A percentile compares a stretch with the other conserved stretches of the same genome.
Evolutionary conservation across 441 rosid species (phyloP).

Genomic region (Populus trichocarpa): DNA sequence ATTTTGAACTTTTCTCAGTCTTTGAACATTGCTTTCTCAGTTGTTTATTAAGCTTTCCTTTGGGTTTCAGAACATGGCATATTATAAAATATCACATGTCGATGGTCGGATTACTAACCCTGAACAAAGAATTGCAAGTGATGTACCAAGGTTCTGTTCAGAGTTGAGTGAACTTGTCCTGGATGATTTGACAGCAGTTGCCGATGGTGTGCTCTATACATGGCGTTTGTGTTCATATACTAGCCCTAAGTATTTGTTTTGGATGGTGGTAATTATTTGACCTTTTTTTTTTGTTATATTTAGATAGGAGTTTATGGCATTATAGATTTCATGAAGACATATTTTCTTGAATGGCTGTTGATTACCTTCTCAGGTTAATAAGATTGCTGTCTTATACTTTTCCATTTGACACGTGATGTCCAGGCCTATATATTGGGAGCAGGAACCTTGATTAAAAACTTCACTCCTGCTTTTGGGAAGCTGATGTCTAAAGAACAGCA

Average conservation of each 20-base stretch:
- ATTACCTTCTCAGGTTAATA: not conserved
- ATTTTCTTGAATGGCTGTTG: constrained; percentile 2
- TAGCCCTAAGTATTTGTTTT: constrained; percentile 92
- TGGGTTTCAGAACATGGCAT: constrained; percentile 90
- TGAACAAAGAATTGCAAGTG: constrained; percentile 97
- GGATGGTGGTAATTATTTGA: constrained; percentile 78
- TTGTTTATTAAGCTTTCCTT: constrained; percentile 15
- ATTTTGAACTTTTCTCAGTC: not conserved
- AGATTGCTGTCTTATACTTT: constrained; percentile 12
- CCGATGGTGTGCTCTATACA: constrained; percentile 88
- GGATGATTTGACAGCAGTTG: constrained; percentile 90
- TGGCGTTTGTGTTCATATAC: constrained; percentile 99
- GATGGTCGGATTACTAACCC: constrained; percentile 95
- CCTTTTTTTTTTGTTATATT: not conserved
- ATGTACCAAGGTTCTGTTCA: constrained; percentile 90
- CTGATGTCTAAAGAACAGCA: constrained; percentile 95
- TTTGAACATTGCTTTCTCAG: constrained; percentile 13
- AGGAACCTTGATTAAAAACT: constrained; percentile 80
- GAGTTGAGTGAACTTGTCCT: constrained; percentile 95
- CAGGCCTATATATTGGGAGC: constrained; percentile 97
- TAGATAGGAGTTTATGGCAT: not conserved
- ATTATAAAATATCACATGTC: constrained; percentile 95
- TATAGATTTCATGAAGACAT: not conserved
- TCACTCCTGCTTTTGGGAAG: constrained; percentile 97
- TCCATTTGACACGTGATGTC: constrained; percentile 25